These are phyloP conservation scores for Austroboletus festivus DNA, from an alignment of 768 basidiomycete genomes.

Conservation along the genomic window DNA sequence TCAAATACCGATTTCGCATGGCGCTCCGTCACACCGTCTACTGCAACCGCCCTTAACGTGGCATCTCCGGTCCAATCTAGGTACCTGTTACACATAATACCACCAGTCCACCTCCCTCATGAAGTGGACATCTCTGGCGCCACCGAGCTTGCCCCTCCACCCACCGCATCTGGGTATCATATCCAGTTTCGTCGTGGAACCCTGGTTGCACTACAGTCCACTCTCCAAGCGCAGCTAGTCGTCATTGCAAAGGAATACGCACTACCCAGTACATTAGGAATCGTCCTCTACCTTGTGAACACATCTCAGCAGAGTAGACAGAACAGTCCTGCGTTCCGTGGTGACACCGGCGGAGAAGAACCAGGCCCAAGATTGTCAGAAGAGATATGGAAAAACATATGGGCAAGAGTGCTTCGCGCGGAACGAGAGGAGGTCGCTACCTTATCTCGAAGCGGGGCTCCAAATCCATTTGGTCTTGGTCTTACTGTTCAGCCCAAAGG, in stretches of 20 bases:
- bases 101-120: constrained; percentile 69
- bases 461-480: constrained; percentile 43
- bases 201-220: constrained; percentile 83
- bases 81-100: constrained; percentile 81
- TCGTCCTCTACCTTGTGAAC: constrained; percentile 77
- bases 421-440: constrained; percentile 47
- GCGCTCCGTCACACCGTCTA: constrained; percentile 51
- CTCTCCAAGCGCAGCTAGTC: constrained; percentile 74
- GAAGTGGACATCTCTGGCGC: constrained; percentile 44
- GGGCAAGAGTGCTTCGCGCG: constrained; percentile 65
- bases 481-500: constrained; percentile 37
- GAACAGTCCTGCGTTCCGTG: constrained; percentile 9
- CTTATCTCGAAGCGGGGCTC: constrained; percentile 35
- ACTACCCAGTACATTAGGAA: constrained; percentile 78
- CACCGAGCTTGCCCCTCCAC: constrained; percentile 48
- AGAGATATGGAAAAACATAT: constrained; percentile 85
- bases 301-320: constrained; percentile 25
- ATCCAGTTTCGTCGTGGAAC: constrained; percentile 78
- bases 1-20: constrained; percentile 34
- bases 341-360: constrained; percentile 41
- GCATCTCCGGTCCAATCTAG: constrained; percentile 48
- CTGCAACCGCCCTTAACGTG: constrained; percentile 39
- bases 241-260: constrained; percentile 94
- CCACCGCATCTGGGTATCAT: constrained; percentile 71
- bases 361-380: constrained; percentile 84